Base-by-base conservation (phyloP, 75 land plant genomes). In the Ceratopteris richardii region DNA sequence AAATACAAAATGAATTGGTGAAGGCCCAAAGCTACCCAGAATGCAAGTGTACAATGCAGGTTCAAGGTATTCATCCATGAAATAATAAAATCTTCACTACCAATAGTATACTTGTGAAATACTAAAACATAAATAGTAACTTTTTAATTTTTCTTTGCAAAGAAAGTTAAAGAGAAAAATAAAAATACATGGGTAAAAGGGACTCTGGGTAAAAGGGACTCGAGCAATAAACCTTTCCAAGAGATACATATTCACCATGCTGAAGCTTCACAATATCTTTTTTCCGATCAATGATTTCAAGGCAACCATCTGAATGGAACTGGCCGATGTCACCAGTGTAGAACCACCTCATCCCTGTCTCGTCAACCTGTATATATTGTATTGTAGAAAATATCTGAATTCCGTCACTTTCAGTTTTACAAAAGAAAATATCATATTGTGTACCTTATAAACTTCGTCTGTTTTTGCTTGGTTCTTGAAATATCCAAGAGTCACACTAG, bases 191-290 rank as follows among this genome's bases (percentile, higher is more conserved):
- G n/a, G n/a, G n/a, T n/a, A n/a, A n/a, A n/a, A n/a, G 7, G 37
- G 37, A 9, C 7, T 33, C 3, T 33, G 37, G 3, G 37, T 9
- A 9, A 33, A 33, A 9, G 37, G 3, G 37, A 33, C 37, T 3
- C 3, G 37, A 33, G 9, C 9, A 33, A 4, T 9, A 16, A 64
- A 88, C 98, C 98, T 93, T 93, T 42, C 98, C 98, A 23, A 93
- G 82, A 7, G 98, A 83, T 14, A 93, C 76, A 67, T 88, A 88
- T 56, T 93, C 98, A 31, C 98, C 98, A 75, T 80, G 93, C 53
- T 93, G 98, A 67, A 93, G 94, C 62, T 88, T 93, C 24, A 93
- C 85, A 40, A 93, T 88, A 62, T 88, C 84, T 59, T 93, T 93
- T 64, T 88, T 93, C 23, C 98, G 69, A 62, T 93, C 98, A 66